Evolutionary conservation across 108 stramenopile genomes (phyloP), one percentile per base, ranked within the genome.

Genomic region (Cyclostephanos invisitatus): DNA sequence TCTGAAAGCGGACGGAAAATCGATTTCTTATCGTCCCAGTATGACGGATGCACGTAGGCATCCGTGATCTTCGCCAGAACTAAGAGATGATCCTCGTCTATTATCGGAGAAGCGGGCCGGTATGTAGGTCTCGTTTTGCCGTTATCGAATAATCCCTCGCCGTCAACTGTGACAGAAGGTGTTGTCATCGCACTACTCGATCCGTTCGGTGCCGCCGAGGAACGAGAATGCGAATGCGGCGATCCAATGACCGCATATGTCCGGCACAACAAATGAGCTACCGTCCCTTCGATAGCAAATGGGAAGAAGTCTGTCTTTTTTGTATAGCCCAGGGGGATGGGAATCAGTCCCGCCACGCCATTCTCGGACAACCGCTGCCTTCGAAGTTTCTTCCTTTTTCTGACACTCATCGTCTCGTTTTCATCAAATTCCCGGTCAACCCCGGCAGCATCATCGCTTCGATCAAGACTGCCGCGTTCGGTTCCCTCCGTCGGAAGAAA

Each of bases 1-100:
- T 70, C 62, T 14, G 40, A 49, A 18, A 37, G 42, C 24, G 86
- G 82, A 47, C 73, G 72, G 64, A 90, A 87, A 55, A 75, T 49
- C 38, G 78, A 77, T 59, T 84, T 87, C n/a, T 37, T 59, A 15
- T 46, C 25, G 67, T 87, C 73, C 89, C 89, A 90, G 61, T 90
- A 88, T 32, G 24, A 60, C 20, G 48, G 37, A 59, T 88, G 75
- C 20, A 87, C 87, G 64, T 57, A 78, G 2, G 87, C 87, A 17
- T 77, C 75, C 29, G 71, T 40, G 20, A 90, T 77, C 51, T 86
- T 67, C 0, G 81, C 82, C 48, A 83, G 64, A 20, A 90, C 64
- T 22, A 90, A 61, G 32, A 69, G 74, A 70, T 90, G 89, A 65
- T 84, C 82, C 12, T 82, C 54, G 50, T 88, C 87, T 53, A 83